Conservation (phyloP, 176 grass and related monocot species). For the Musa itinerans region DNA sequence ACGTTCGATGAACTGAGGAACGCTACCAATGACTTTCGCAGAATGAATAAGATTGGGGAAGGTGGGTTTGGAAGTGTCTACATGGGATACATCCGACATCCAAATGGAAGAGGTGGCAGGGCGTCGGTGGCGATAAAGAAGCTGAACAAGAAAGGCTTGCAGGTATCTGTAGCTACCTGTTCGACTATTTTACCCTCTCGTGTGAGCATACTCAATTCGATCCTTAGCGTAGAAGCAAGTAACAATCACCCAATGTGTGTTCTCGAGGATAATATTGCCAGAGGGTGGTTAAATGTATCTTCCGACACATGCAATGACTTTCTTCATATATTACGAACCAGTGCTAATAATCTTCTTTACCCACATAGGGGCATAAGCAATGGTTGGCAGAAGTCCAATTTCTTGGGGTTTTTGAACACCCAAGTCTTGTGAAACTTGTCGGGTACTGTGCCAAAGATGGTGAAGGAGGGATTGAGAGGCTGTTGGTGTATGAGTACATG, state of each 20-base stretch:
- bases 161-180: not conserved
- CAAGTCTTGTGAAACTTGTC: conserved; percentile 6
- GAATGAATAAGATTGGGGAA: not conserved
- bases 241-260: too few species aligned
- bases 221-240: too few species aligned
- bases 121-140: not conserved
- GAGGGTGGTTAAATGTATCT: not conserved
- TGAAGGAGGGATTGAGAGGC: conserved; percentile 1
- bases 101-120: not conserved
- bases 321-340: not conserved
- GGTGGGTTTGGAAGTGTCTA: conserved; percentile 9
- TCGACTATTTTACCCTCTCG: not conserved
- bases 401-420: not conserved
- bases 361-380: not conserved
- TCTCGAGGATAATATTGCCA: not conserved
- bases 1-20: not conserved
- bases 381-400: conserved; percentile 1
- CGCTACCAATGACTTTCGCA: conserved; percentile 4
- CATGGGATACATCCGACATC: not conserved
- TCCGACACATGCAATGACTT: not conserved
- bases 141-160: conserved; percentile 2
- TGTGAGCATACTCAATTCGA: not conserved
- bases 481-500: conserved; percentile 6
- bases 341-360: not conserved
- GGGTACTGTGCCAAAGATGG: conserved; percentile 1